phyloP scores from a whole-genome alignment of 768 basidiomycete genomes.

The Suillus decipiens region DNA sequence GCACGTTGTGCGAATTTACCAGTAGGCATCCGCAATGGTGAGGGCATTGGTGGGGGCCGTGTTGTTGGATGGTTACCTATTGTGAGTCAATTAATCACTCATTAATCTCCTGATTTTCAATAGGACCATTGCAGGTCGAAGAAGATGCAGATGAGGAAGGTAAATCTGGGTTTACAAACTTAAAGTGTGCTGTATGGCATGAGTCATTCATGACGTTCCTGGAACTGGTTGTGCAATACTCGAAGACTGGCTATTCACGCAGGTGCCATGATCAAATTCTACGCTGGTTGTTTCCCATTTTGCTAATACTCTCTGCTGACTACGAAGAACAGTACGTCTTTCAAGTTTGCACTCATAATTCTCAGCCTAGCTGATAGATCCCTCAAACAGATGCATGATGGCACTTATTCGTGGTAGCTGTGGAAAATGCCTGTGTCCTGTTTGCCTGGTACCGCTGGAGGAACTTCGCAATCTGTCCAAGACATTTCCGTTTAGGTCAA shows the following conservation, averaged over 20 bases:
- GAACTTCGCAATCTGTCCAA: constrained; percentile 24
- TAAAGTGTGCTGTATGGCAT: too few relatives aligned
- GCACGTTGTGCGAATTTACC: constrained; percentile 21
- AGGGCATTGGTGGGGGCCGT: constrained; percentile 18
- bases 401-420: constrained; percentile 27
- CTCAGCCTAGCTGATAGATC: too few relatives aligned
- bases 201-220: constrained; percentile 33
- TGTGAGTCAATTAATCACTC: neutral
- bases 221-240: constrained; percentile 20
- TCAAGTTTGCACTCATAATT: too few relatives aligned
- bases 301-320: constrained; percentile 43
- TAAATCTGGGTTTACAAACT: too few relatives aligned
- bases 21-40: constrained; percentile 17
- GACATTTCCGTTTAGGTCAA: constrained; percentile 19
- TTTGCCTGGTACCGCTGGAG: constrained; percentile 36
- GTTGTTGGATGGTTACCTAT: constrained; percentile 21
- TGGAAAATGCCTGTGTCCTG: constrained; percentile 36
- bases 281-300: constrained; percentile 35
- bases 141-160: constrained; percentile 33
- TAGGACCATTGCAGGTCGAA: constrained; percentile 24
- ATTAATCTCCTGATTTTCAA: too few relatives aligned
- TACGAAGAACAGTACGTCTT: constrained; percentile 49
- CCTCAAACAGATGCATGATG: too few relatives aligned
- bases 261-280: constrained; percentile 32
- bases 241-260: constrained; percentile 22